These are phyloP conservation scores for Populus tomentosa DNA, from an alignment of 441 rosid species.

Conservation along the genomic window DNA sequence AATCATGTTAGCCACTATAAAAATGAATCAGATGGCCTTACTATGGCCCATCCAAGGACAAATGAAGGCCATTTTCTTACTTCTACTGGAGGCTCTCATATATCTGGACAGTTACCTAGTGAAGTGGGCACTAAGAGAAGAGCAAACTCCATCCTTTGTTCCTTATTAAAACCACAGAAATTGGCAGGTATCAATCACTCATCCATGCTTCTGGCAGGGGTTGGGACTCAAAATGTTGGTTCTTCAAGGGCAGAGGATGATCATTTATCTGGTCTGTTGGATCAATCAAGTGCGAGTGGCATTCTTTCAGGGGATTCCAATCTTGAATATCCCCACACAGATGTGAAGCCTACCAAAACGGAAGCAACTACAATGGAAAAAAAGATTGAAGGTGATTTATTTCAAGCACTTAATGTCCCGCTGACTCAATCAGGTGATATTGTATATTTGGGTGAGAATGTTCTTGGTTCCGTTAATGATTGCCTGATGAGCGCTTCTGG, in stretches of 20 bases:
- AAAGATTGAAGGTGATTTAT: constrained; percentile 24
- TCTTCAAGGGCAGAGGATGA: constrained; percentile 28
- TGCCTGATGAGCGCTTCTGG: constrained; percentile 27
- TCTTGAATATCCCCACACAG: constrained; percentile 13
- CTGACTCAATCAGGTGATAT: constrained; percentile 15
- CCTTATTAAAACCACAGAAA: constrained; percentile 19
- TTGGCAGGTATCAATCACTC: constrained; percentile 14
- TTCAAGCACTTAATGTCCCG: constrained; percentile 25
- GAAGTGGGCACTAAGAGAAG: constrained; percentile 7
- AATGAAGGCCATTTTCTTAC: constrained; percentile 9
- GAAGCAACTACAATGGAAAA: constrained; percentile 23
- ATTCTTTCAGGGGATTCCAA: constrained; percentile 26
- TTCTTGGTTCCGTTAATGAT: constrained; percentile 17
- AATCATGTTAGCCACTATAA: constrained; percentile 17
- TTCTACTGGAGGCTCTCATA: constrained; percentile 16
- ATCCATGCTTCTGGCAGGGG: constrained; percentile 12
- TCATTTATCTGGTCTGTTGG: constrained; percentile 21
- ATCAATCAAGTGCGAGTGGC: constrained; percentile 16
- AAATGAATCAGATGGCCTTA: not conserved
- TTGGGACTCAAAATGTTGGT: constrained; percentile 16
- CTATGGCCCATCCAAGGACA: constrained; percentile 14
- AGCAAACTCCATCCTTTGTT: constrained; percentile 10
- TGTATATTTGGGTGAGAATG: constrained; percentile 16
- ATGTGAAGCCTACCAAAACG: constrained; percentile 19
- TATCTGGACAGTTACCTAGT: constrained; percentile 10